A percentile compares a stretch with the other conserved stretches of the same genome.
Conservation (phyloP, 805 yeast species). For the Wickerhamomyces alni region DNA sequence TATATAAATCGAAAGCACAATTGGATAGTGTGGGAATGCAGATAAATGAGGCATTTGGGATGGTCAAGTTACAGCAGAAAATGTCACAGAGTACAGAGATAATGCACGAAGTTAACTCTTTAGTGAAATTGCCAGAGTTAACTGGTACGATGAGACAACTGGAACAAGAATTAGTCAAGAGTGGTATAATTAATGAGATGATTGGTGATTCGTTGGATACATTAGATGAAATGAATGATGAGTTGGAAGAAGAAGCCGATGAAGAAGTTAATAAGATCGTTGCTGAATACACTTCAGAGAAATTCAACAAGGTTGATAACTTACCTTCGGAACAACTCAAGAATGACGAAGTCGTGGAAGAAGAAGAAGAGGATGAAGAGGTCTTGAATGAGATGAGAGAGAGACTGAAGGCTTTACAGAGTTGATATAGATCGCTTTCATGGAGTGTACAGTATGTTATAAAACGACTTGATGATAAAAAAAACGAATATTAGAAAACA, state of each 20-base stretch:
- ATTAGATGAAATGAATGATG: constrained; percentile 57
- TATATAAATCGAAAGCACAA: constrained; percentile 79
- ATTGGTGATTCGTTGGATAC: constrained; percentile 82
- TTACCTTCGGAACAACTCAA: constrained; percentile 25
- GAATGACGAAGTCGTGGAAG: constrained; percentile 17
- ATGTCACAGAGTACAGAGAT: constrained; percentile 72
- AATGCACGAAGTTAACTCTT: constrained; percentile 82
- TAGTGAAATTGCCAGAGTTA: constrained; percentile 75
- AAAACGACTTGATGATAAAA: background rate
- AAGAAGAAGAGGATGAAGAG: constrained; percentile 56
- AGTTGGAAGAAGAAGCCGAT: constrained; percentile 58
- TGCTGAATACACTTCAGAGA: constrained; percentile 37
- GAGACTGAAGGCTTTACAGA: constrained; percentile 77
- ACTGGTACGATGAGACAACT: constrained; percentile 79
- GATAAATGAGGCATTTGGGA: constrained; percentile 84
- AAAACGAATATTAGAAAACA: too few species aligned
- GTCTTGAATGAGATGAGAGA: constrained; percentile 85
- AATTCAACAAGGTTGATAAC: constrained; percentile 30
- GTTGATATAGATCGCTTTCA: constrained; percentile 20
- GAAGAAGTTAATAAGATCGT: constrained; percentile 61
- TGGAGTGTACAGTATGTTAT: background rate
- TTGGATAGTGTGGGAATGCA: constrained; percentile 83
- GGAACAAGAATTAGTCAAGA: constrained; percentile 79
- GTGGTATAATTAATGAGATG: constrained; percentile 91
- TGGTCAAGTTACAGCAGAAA: constrained; percentile 76